phyloP scores from a whole-genome alignment of 495 filamentous ascomycete genomes.

The Platismatia glauca region DNA sequence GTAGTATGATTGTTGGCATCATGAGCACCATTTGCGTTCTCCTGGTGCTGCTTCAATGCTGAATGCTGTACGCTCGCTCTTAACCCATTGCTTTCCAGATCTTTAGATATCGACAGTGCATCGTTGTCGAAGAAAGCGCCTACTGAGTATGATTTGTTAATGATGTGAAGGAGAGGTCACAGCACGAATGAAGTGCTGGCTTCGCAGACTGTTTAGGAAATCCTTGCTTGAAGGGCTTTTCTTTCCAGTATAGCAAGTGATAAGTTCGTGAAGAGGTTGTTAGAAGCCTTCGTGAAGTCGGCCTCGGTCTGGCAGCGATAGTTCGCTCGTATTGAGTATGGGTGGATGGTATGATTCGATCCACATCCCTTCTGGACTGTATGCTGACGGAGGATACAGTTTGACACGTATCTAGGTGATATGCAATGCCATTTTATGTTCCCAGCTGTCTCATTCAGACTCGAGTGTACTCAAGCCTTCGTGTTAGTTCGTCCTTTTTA shows the following conservation, averaged over 20 bases:
- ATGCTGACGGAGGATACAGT: background rate
- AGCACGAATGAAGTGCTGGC: background rate
- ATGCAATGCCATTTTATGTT: background rate
- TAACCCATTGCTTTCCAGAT: background rate
- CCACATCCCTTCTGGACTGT: background rate
- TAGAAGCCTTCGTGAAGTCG: background rate
- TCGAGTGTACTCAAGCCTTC: background rate
- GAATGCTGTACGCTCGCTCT: background rate
- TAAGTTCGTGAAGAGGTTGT: background rate
- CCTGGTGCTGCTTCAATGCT: background rate
- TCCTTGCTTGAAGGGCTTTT: background rate
- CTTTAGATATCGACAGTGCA: background rate
- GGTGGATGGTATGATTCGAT: background rate
- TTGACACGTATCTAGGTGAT: background rate
- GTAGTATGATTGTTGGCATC: background rate
- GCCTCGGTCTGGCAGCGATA: background rate
- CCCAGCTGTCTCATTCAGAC: background rate
- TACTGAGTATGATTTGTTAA: background rate
- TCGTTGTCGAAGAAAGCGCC: background rate
- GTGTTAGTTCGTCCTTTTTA: background rate
- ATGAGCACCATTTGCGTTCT: background rate
- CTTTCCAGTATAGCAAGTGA: background rate
- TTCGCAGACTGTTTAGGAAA: background rate
- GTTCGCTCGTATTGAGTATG: background rate
- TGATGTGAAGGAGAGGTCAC: background rate